phyloP scores from a whole-genome alignment of 441 rosid species.

The Bocquillonia castaneifolia region DNA sequence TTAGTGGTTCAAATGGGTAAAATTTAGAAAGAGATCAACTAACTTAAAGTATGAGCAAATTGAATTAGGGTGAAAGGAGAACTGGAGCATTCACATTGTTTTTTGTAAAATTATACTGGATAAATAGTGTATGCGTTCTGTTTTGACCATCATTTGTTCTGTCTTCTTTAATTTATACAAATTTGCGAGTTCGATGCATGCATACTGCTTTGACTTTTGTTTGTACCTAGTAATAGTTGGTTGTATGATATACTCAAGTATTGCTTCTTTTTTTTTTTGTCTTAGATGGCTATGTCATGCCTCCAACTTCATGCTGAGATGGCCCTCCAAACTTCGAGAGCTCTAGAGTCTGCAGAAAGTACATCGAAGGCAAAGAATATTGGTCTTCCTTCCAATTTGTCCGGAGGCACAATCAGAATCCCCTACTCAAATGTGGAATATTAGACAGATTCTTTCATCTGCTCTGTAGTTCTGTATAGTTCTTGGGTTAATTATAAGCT shows the following conservation, averaged over 20 bases:
- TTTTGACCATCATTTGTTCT: no score
- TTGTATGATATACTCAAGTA: background rate
- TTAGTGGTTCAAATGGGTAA: background rate
- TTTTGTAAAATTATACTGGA: no score
- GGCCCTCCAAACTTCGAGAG: constrained; percentile 93
- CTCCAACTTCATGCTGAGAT: constrained; percentile 87
- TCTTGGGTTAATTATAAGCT: background rate
- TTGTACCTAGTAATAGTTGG: background rate
- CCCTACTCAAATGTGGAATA: constrained; percentile 39
- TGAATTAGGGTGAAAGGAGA: background rate
- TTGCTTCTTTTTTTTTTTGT: constrained; percentile 6
- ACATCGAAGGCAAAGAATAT: constrained; percentile 35
- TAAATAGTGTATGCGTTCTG: no score
- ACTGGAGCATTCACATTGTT: background rate
- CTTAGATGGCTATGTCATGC: constrained; percentile 85
- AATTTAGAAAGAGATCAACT: background rate
- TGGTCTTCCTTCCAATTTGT: constrained; percentile 30
- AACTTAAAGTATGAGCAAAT: background rate
- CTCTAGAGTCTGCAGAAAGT: constrained; percentile 49
- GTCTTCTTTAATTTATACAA: background rate
- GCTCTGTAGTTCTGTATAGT: background rate
- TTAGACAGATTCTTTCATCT: constrained; percentile 21
- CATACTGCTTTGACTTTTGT: background rate
- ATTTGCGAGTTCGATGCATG: background rate
- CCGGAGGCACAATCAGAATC: constrained; percentile 44